Evolutionary conservation across 2,329 filamentous ascomycete genomes (phyloP), one percentile per base, ranked within the genome.

Genomic region (Talaromyces sp.): DNA sequence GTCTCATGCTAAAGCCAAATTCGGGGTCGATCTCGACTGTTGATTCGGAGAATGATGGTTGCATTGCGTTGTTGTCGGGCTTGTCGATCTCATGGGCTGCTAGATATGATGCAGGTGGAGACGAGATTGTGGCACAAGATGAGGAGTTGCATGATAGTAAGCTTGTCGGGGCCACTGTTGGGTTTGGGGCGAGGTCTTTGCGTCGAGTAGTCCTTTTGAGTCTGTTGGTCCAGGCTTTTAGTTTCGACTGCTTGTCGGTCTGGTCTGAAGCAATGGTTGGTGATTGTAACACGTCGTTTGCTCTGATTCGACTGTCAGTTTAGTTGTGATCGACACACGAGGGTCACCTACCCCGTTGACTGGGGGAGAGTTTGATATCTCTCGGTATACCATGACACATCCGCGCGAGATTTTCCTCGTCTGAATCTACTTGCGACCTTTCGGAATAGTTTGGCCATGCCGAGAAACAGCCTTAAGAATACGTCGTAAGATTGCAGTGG

Each of bases 11-110:
- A 17, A 50, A 50, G 21, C 54, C 54, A 33, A 56, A 56, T 3
- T 56, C 43, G 11, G 54, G 28, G 17, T 56, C 54, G 36, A 56
- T 19, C 19, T 56, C 54, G 17, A 43, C 54, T 15, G 54, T 56
- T 39, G 54, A 19, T 28, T 50, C 43, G 11, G 54, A 56, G 5
- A 56, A 33, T 15, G 54, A 50, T 7, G 22, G 54, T 15, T 50
- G 43, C 11, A 17, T 22, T 22, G 15, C 43, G 28, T 13, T 28
- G 8, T 35, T 22, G 11, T 22, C 41, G 21, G 9, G 19, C 9
- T 19, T n/a, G n/a, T 35, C 11, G 40, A 13, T 28, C 2, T 48
- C 17, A 46, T 31, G n/a, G n/a, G n/a, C 13, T 10, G 6, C 15
- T 11, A 22, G 5, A 25, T 33, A 1, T 28, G 21, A 17, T 17